A percentile compares a stretch with the other conserved stretches of the same genome.
phyloP scores from a whole-genome alignment of 441 rosid species.

The Aquilaria agallochum region DNA sequence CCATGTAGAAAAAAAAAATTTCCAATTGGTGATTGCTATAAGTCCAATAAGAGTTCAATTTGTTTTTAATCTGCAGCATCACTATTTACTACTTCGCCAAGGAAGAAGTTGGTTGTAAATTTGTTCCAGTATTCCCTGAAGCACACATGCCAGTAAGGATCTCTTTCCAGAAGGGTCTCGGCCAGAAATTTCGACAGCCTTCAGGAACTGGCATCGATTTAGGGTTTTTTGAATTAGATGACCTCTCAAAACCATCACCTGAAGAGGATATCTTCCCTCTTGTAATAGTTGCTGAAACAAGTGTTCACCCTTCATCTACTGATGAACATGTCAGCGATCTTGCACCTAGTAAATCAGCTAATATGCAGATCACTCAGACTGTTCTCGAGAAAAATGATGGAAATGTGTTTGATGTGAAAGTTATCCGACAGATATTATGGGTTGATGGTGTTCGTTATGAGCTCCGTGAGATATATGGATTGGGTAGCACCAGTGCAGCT shows the following conservation, averaged over 20 bases:
- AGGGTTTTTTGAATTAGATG: slow-evolving; percentile 79
- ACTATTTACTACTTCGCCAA: slow-evolving; percentile 81
- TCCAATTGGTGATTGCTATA: no score
- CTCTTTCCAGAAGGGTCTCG: slow-evolving; percentile 68
- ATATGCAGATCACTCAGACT: slow-evolving; percentile 85
- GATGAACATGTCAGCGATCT: slow-evolving; percentile 30
- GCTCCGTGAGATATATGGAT: slow-evolving; percentile 77
- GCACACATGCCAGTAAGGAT: slow-evolving; percentile 53
- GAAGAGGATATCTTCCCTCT: slow-evolving; percentile 86
- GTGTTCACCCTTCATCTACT: slow-evolving; percentile 20
- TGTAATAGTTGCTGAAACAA: slow-evolving; percentile 80
- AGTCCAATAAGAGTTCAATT: neutral
- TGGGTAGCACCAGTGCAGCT: slow-evolving; percentile 46
- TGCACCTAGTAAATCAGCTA: slow-evolving; percentile 31
- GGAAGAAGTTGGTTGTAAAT: slow-evolving; percentile 69
- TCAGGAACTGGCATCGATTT: slow-evolving; percentile 84
- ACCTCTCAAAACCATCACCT: slow-evolving; percentile 71
- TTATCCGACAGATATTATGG: slow-evolving; percentile 78
- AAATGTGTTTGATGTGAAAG: slow-evolving; percentile 56
- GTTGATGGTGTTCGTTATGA: slow-evolving; percentile 79
- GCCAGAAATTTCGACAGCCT: slow-evolving; percentile 74
- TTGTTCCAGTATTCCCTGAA: slow-evolving; percentile 72
- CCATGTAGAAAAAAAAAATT: no score
- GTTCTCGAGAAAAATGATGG: slow-evolving; percentile 49
- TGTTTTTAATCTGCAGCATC: slow-evolving; percentile 43